phyloP scores from a whole-genome alignment of 139 green algal species.

The Picochlorum sp. region DNA sequence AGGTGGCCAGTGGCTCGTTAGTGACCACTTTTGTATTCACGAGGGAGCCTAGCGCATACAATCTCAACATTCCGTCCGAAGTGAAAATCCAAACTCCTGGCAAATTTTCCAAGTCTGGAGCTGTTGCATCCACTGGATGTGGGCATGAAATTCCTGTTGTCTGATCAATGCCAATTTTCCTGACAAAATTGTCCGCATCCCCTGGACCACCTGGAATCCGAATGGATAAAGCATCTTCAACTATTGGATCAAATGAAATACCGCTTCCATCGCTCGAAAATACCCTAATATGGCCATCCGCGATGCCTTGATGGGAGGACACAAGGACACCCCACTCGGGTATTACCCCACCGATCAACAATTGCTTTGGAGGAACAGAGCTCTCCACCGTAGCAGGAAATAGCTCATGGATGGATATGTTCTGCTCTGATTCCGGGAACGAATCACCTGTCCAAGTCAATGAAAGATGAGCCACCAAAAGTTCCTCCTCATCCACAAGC shows the following conservation, averaged over 20 bases:
- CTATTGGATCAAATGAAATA: slow-evolving; percentile 21
- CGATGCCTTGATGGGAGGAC: slow-evolving; percentile 35
- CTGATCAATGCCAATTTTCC: slow-evolving; percentile 37
- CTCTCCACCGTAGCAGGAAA: neutral
- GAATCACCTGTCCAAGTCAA: too few species aligned
- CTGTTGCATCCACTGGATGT: slow-evolving; percentile 35
- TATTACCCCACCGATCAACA: slow-evolving; percentile 14
- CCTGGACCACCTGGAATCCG: slow-evolving; percentile 38
- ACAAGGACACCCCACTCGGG: slow-evolving; percentile 29
- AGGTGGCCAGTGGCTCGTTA: neutral
- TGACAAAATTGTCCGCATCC: slow-evolving; percentile 49
- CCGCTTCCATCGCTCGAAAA: neutral
- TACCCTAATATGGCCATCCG: slow-evolving; percentile 50
- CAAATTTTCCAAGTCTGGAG: slow-evolving; percentile 23
- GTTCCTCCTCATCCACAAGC: neutral
- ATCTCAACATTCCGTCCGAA: slow-evolving; percentile 43
- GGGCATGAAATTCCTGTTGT: slow-evolving; percentile 12
- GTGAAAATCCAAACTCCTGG: slow-evolving; percentile 43
- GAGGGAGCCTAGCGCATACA: slow-evolving; percentile 33
- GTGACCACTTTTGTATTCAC: slow-evolving; percentile 1
- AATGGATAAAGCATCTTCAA: slow-evolving; percentile 38
- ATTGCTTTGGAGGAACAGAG: slow-evolving; percentile 10
- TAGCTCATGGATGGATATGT: neutral
- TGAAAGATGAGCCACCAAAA: too few species aligned
- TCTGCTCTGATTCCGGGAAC: too few species aligned